Base-by-base conservation (phyloP, 192 early-diverging fungal species). In the Coemansia aciculifera region DNA sequence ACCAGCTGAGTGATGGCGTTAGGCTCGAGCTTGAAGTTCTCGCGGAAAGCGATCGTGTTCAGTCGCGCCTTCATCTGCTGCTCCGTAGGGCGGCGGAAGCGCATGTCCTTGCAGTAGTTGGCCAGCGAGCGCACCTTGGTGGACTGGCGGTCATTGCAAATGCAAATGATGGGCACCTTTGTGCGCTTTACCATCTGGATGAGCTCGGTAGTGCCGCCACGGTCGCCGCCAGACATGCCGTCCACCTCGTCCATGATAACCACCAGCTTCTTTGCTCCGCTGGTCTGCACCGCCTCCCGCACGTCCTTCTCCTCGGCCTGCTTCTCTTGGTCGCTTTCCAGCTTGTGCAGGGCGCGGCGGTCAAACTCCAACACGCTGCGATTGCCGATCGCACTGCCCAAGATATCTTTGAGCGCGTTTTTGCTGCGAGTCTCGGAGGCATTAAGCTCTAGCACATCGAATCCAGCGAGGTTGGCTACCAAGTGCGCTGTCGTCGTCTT, bases 171-270 rank as follows among this genome's bases (percentile, higher is more conserved):
- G 19, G 98, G 98, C 62, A 96, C 88, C 29, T 59, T 87, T 5
- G 93, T 89, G 62, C 91, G 95, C 72, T 94, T 96, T 61, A 99
- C 94, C 48, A 99, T 73, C 62, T 90, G 76, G 57, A 95, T 95
- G 59, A 99, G 81, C 74, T 97, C 94, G 0, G 87, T 86, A 3
- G 78, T 82, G 31, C 98, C 98, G 44, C 97, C 98, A 38, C 96
- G 88, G 77, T 99, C 98, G 23, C 97, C 96, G 38, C 87, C 90
- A 6, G 95, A 94, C 98, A 99, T 99, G 34, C 98, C 98, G 75
- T 99, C 98, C 1, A 98, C 95, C 74, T 99, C 98, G 82, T 99
- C 98, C 98, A 99, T 99, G 44, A 99, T 91, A 6, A 99, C 76
- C 0, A 96, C 87, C 21, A 82, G 51, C 44, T 39, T 59, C 69